These are phyloP conservation scores for Rosa multiflora DNA, from an alignment of 306 rosid species.

Conservation along the genomic window DNA sequence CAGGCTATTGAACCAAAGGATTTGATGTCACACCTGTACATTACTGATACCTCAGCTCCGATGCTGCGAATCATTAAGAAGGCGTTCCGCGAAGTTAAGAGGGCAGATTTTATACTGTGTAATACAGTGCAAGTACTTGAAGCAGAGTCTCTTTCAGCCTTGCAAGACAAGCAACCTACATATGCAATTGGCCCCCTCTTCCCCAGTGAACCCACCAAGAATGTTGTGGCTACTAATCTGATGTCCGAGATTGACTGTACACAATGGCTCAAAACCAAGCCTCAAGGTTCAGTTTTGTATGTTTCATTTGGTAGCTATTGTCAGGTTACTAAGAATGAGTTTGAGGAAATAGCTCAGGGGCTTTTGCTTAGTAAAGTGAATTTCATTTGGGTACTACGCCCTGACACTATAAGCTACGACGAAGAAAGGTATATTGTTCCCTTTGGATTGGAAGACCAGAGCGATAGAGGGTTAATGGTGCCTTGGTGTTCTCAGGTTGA, in stretches of 20 bases:
- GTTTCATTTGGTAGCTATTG: conserved; percentile 25
- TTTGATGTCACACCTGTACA: conserved; percentile 23
- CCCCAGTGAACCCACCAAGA: conserved; percentile 6
- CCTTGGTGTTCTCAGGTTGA: conserved; percentile 35
- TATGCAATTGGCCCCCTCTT: conserved; percentile 33
- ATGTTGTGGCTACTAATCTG: conserved; percentile 26
- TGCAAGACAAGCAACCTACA: conserved; percentile 32
- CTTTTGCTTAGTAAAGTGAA: conserved; percentile 23
- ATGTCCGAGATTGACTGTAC: conserved; percentile 24
- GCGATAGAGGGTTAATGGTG: conserved; percentile 20
- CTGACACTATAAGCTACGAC: conserved; percentile 7
- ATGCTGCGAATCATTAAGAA: conserved; percentile 9
- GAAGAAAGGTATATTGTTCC: conserved; percentile 6
- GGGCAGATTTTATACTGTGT: conserved; percentile 26
- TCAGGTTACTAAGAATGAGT: conserved; percentile 2
- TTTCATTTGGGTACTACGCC: conserved; percentile 35
- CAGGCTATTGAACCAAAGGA: conserved; percentile 33
- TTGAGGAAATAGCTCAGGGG: conserved; percentile 28
- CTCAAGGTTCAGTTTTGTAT: conserved; percentile 24
- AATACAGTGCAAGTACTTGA: conserved; percentile 39
- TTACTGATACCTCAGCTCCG: neutral
- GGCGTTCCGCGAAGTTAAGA: conserved; percentile 21
- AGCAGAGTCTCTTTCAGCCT: conserved; percentile 24
- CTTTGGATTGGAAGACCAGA: conserved; percentile 20
- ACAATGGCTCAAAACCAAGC: conserved; percentile 31